A percentile compares a stretch with the other conserved stretches of the same genome.
These are phyloP conservation scores for Malus hybrid DNA, from an alignment of 331 rosid genomes.

Conservation along the genomic window DNA sequence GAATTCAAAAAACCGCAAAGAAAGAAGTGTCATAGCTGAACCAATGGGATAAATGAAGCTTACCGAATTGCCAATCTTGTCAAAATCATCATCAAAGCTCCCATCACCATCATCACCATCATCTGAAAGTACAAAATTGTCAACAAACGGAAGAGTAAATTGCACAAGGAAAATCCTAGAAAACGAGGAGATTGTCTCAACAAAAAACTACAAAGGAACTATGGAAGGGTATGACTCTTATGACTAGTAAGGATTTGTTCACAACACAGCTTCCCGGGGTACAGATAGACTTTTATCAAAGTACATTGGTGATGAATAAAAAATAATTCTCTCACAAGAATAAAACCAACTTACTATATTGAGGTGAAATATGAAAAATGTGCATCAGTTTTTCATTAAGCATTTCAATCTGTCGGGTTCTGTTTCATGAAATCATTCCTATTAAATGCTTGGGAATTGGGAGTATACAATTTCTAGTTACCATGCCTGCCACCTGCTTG, in stretches of 20 bases:
- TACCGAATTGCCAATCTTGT: constrained; percentile 87
- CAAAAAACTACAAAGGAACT: neutral
- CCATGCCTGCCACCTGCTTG: neutral
- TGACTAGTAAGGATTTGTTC: neutral
- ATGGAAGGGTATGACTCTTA: neutral
- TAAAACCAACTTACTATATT: neutral
- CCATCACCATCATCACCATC: constrained; percentile 39
- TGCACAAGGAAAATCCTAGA: neutral
- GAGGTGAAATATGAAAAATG: neutral
- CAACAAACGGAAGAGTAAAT: neutral
- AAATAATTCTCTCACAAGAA: neutral
- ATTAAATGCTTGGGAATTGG: neutral
- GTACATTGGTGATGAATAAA: neutral
- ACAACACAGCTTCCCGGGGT: neutral
- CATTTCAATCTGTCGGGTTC: neutral
- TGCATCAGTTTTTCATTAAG: neutral
- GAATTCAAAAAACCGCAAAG: neutral
- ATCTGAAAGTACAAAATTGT: constrained; percentile 29
- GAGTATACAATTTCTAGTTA: neutral
- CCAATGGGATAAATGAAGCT: constrained; percentile 15
- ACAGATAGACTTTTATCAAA: no score
- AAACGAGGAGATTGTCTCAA: neutral
- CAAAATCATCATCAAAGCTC: constrained; percentile 89
- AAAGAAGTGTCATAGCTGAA: neutral
- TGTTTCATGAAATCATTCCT: neutral